A percentile compares a stretch with the other conserved stretches of the same genome.
These are phyloP conservation scores for Aspergillus sp. DNA, from an alignment of 2,329 filamentous ascomycete genomes.

Conservation along the genomic window DNA sequence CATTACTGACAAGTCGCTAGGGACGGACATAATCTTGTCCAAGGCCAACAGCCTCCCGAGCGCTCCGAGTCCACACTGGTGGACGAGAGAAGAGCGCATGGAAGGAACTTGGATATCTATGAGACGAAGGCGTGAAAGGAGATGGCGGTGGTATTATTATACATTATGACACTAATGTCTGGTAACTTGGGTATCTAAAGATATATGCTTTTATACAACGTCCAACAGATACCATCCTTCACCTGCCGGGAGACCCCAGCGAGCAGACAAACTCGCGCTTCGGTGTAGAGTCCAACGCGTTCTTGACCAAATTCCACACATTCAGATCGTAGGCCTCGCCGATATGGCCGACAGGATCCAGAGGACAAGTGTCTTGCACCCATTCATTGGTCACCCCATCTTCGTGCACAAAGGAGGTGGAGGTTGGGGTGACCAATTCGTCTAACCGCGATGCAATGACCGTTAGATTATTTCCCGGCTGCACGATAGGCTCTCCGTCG, in stretches of 20 bases:
- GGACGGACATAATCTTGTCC: slow-evolving; percentile 24
- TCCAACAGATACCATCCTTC: neutral
- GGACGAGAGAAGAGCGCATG: slow-evolving; percentile 1
- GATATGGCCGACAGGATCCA: slow-evolving; percentile 41
- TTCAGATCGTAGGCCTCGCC: slow-evolving; percentile 42
- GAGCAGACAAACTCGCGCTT: slow-evolving; percentile 31
- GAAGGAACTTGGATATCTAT: neutral
- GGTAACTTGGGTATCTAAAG: neutral
- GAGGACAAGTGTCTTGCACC: slow-evolving; percentile 35
- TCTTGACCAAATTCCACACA: slow-evolving; percentile 43
- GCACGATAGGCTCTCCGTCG: slow-evolving; percentile 36
- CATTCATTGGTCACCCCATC: slow-evolving; percentile 34
- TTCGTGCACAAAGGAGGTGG: slow-evolving; percentile 36
- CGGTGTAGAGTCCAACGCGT: slow-evolving; percentile 35
- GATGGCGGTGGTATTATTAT: slow-evolving; percentile 4
- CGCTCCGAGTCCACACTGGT: slow-evolving; percentile 6
- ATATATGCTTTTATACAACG: neutral
- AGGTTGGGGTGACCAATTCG: slow-evolving; percentile 38
- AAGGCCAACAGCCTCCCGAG: slow-evolving; percentile 8
- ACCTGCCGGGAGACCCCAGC: slow-evolving; percentile 33
- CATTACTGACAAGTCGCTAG: slow-evolving; percentile 5
- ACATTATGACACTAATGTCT: neutral
- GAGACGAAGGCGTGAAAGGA: neutral
- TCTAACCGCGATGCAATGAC: slow-evolving; percentile 37
- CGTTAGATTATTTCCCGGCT: slow-evolving; percentile 36